Evolutionary conservation across 257 asterid species (phyloP).

Genomic region (Apocynum venetum): DNA sequence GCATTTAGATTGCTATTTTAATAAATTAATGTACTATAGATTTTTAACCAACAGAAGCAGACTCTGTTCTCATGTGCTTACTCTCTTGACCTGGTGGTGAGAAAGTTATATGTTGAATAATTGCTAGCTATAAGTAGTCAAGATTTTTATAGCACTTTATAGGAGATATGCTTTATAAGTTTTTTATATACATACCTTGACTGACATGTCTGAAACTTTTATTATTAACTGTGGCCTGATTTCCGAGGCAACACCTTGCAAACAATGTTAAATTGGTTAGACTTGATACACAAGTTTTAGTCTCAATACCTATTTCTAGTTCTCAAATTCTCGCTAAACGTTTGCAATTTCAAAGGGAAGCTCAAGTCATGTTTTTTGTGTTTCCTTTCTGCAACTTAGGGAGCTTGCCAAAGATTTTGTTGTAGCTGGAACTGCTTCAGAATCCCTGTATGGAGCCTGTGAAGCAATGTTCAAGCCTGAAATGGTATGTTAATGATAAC

Average conservation of each 20-base stretch:
- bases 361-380: neutral
- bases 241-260: neutral
- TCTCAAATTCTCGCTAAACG: neutral
- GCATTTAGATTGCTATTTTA: no score
- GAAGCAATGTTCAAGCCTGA: constrained; percentile 97
- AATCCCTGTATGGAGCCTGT: constrained; percentile 95
- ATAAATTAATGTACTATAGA: no score
- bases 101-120: no score
- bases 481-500: constrained; percentile 51
- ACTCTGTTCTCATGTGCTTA: no score
- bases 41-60: no score
- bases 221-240: neutral
- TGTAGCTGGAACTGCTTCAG: constrained; percentile 94
- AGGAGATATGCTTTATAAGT: no score
- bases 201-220: neutral
- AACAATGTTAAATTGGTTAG: neutral
- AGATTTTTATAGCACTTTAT: no score
- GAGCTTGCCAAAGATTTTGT: constrained; percentile 98
- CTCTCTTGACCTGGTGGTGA: no score
- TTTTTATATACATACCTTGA: no score
- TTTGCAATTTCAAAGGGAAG: neutral
- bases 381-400: constrained; percentile 25
- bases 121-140: no score
- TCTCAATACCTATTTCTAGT: neutral
- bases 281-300: neutral